Evolutionary conservation across 2,329 filamentous ascomycete genomes (phyloP).

Genomic region (Fusarium austroafricanum): DNA sequence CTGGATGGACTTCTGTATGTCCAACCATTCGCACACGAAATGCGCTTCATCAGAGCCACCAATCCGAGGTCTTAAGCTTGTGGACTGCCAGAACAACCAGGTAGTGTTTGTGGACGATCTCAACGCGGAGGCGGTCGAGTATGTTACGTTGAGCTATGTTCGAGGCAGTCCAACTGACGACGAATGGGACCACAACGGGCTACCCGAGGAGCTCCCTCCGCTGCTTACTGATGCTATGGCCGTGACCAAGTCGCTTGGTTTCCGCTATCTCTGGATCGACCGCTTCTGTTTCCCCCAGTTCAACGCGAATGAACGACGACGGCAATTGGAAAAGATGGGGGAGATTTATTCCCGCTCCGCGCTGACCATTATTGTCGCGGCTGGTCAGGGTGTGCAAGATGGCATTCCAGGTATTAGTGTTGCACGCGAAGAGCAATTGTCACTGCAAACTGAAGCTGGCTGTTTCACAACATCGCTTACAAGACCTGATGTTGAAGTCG

Average conservation of each 20-base stretch:
- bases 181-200: slow-evolving; percentile 27
- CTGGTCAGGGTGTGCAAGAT: slow-evolving; percentile 46
- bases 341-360: slow-evolving; percentile 51
- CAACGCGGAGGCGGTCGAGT: slow-evolving; percentile 39
- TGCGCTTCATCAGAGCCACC: slow-evolving; percentile 37
- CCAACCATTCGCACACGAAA: slow-evolving; percentile 44
- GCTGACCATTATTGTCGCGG: slow-evolving; percentile 52
- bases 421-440: slow-evolving; percentile 51
- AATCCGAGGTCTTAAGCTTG: slow-evolving; percentile 48
- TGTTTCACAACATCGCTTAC: slow-evolving; percentile 53
- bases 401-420: slow-evolving; percentile 53
- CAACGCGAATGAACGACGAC: slow-evolving; percentile 40
- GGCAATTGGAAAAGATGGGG: slow-evolving; percentile 49
- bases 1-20: slow-evolving; percentile 53
- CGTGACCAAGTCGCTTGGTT: slow-evolving; percentile 49
- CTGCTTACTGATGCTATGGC: slow-evolving; percentile 51
- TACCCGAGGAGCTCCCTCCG: slow-evolving; percentile 46
- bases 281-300: slow-evolving; percentile 51
- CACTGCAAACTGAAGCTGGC: slow-evolving; percentile 49
- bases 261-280: slow-evolving; percentile 55
- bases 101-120: slow-evolving; percentile 49
- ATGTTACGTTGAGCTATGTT: slow-evolving; percentile 54
- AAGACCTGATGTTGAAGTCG: slow-evolving; percentile 52
- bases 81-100: slow-evolving; percentile 48
- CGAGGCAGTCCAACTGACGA: slow-evolving; percentile 41